Evolutionary conservation across 768 basidiomycete species (phyloP).

Genomic region (Xerocomus brunneocitrinus): DNA sequence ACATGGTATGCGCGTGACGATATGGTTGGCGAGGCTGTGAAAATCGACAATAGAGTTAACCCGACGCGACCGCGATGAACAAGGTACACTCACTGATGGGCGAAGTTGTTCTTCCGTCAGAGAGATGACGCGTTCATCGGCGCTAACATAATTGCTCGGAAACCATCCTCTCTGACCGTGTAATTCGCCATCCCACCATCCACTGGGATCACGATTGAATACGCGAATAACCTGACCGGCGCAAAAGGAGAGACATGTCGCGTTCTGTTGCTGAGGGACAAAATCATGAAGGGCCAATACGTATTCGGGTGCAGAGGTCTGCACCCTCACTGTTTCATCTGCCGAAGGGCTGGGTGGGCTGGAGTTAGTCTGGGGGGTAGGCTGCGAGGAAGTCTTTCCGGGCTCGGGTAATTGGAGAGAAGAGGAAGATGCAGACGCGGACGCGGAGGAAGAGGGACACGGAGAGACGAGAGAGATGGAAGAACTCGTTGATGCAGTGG

Average conservation of each 20-base stretch:
- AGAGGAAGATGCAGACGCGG: conserved; percentile 47
- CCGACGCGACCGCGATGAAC: neutral
- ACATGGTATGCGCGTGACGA: conserved; percentile 49
- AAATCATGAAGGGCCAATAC: conserved; percentile 95
- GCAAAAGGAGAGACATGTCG: conserved; percentile 82
- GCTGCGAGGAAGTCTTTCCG: conserved; percentile 28
- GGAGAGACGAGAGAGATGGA: conserved; percentile 55
- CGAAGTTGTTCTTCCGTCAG: conserved; percentile 55
- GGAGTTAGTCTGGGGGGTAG: conserved; percentile 10
- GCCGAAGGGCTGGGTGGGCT: conserved; percentile 41
- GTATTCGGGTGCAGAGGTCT: conserved; percentile 50
- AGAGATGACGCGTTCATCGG: conserved; percentile 48
- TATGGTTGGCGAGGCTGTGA: conserved; percentile 30
- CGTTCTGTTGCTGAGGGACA: conserved; percentile 59
- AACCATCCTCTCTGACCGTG: conserved; percentile 93
- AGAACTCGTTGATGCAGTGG: conserved; percentile 54
- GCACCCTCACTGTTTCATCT: conserved; percentile 47
- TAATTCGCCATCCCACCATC: conserved; percentile 99
- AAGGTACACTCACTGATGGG: conserved; percentile 36
- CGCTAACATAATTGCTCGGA: conserved; percentile 91
- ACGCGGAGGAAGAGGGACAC: conserved; percentile 45
- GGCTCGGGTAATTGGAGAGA: conserved; percentile 41
- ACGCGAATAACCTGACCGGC: conserved; percentile 91
- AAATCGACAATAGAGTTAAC: conserved; percentile 4
- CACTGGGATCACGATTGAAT: conserved; percentile 78